phyloP scores from a whole-genome alignment of 2,329 filamentous ascomycete genomes.

The Cercospora brassicicola region DNA sequence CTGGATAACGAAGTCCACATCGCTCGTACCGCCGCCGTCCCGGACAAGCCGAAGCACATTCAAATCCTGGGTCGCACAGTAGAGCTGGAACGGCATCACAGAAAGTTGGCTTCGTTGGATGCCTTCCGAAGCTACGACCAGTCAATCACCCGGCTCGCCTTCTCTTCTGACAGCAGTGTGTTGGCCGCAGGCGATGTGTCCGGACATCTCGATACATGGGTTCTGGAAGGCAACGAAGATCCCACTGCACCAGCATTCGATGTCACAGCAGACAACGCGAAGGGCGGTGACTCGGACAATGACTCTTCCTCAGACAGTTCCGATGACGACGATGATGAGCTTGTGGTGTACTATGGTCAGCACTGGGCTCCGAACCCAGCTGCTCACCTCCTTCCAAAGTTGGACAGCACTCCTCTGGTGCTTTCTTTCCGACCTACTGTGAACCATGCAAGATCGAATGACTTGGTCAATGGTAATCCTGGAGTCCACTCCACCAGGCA shows the following conservation, averaged over 20 bases:
- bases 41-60: conserved; percentile 40
- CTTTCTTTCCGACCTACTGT: conserved; percentile 50
- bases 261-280: conserved; percentile 31
- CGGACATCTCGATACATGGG: conserved; percentile 85
- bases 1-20: conserved; percentile 48
- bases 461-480: conserved; percentile 48
- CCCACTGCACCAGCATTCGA: conserved; percentile 46
- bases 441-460: conserved; percentile 5
- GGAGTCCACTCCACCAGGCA: conserved; percentile 52
- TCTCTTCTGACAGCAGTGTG: conserved; percentile 77
- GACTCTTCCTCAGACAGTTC: conserved; percentile 37
- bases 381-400: conserved; percentile 45
- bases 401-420: conserved; percentile 49
- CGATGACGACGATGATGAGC: conserved; percentile 52
- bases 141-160: conserved; percentile 70
- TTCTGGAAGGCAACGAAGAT: conserved; percentile 62
- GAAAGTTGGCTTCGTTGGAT: conserved; percentile 32
- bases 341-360: conserved; percentile 58
- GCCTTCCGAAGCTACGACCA: conserved; percentile 70
- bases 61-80: conserved; percentile 42
- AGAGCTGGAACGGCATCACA: conserved; percentile 42
- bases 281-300: conserved; percentile 29
- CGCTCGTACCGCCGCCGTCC: conserved; percentile 51
- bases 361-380: conserved; percentile 76
- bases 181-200: conserved; percentile 78